Evolutionary conservation across 768 basidiomycete genomes (phyloP), one percentile per base, ranked within the genome.

Genomic region (Termitomyces sp.): DNA sequence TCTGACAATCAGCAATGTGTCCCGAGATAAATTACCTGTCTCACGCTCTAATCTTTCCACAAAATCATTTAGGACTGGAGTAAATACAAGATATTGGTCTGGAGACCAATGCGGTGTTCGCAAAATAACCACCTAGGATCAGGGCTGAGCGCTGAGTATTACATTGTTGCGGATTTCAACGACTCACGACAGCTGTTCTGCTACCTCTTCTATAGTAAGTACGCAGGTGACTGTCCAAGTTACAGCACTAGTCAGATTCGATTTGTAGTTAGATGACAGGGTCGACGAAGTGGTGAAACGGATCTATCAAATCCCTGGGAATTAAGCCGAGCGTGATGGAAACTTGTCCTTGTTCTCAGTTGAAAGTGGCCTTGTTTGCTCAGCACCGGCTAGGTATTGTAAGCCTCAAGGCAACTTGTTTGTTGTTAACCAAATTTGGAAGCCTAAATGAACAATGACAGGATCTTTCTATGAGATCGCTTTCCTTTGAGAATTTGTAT

Each of bases 361-460:
- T 15, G 44, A 11, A 55, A 35, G 65, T 66, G 65, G 65, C 45
- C 26, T 32, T 32, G 30, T 32, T n/a, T 32, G 30, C 30, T 32
- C 30, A 32, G 9, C 30, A 9, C 53, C 57, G 38, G 46, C 41
- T 50, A 55, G n/a, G n/a, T n/a, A n/a, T n/a, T 57, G 56, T 56
- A 42, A 50, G 40, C 34, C 54, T 55, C 55, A 54, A 51, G 59
- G 60, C 26, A 17, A 17, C 28, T 60, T 58, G 56, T 62, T 65
- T 57, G 52, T 54, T 41, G 35, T 34, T 11, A 41, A 46, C 55
- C 55, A 30, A 34, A 56, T 51, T 51, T 40, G 50, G 55, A 48
- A 12, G 52, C 51, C 34, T 52, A 60, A 60, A 55, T 51, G 67
- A 70, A 68, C 68, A 67, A 70, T 69, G 68, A 61, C 60, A 54